phyloP scores from a whole-genome alignment of 352 stramenopile genomes.

The Phytophthora aleatoria region DNA sequence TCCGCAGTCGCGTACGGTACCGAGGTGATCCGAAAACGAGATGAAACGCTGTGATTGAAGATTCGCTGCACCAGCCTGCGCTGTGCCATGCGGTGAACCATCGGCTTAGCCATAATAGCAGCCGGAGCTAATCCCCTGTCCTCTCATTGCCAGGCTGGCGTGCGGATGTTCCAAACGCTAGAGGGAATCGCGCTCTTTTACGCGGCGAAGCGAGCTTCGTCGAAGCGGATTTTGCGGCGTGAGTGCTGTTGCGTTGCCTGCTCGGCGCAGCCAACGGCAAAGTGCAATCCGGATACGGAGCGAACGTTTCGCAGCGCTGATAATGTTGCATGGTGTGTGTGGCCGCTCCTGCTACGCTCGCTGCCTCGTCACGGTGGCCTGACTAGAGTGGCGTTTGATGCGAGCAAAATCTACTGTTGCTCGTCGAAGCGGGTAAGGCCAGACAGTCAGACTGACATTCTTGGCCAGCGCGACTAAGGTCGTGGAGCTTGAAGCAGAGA shows the following conservation, averaged over 20 bases:
- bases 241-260: slow-evolving; percentile 19
- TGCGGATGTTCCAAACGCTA: slow-evolving; percentile 21
- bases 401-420: slow-evolving; percentile 6
- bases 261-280: neutral
- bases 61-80: slow-evolving; percentile 1
- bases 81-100: slow-evolving; percentile 7
- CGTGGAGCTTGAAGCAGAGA: slow-evolving; percentile 21
- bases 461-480: slow-evolving; percentile 23
- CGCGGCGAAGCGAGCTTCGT: neutral
- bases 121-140: slow-evolving; percentile 23
- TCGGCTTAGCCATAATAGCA: neutral
- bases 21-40: slow-evolving; percentile 19
- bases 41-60: slow-evolving; percentile 18
- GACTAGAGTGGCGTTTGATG: slow-evolving; percentile 24
- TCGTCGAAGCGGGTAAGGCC: neutral
- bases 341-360: slow-evolving; percentile 22
- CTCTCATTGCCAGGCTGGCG: slow-evolving; percentile 22
- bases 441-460: slow-evolving; percentile 1
- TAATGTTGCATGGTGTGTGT: slow-evolving; percentile 3
- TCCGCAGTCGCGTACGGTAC: neutral
- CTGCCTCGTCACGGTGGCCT: slow-evolving; percentile 24
- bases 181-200: slow-evolving; percentile 32
- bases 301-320: slow-evolving; percentile 2
- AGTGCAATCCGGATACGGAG: slow-evolving; percentile 1
- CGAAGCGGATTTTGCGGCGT: slow-evolving; percentile 28